Percentiles rank a stretch among this genome's conserved stretches.
These are phyloP conservation scores for Spergularia bocconei DNA, from an alignment of 148 eudicot species.

Conservation along the genomic window DNA sequence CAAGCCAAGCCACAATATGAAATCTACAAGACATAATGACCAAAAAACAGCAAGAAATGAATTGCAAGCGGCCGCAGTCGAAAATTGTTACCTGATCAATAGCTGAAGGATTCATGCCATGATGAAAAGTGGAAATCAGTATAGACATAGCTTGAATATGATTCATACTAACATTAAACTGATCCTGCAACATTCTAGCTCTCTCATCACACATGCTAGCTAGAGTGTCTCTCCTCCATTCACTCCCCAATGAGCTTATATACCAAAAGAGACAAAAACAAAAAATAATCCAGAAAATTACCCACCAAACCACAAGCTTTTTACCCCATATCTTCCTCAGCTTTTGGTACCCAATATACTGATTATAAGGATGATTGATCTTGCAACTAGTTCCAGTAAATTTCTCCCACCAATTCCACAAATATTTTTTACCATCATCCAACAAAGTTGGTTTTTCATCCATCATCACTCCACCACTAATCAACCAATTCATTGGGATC, in stretches of 20 bases:
- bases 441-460: conserved; percentile 43
- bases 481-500: conserved; percentile 68
- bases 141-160: conserved; percentile 95
- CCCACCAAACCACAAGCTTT: conserved; percentile 63
- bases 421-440: conserved; percentile 42
- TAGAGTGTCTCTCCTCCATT: conserved; percentile 83
- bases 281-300: conserved; percentile 41
- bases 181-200: conserved; percentile 97
- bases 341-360: conserved; percentile 50
- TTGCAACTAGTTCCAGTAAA: conserved; percentile 39
- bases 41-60: neutral
- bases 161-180: conserved; percentile 97
- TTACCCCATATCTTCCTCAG: conserved; percentile 59
- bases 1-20: neutral
- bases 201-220: conserved; percentile 98
- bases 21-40: neutral
- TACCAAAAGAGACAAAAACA: conserved; percentile 51
- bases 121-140: conserved; percentile 85
- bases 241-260: conserved; percentile 57
- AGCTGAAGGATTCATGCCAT: conserved; percentile 78
- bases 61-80: neutral
- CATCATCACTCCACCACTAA: conserved; percentile 68
- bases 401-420: conserved; percentile 53
- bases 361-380: conserved; percentile 53
- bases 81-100: conserved; percentile 78